Evolutionary conservation across 352 stramenopile species (phyloP), one percentile per base, ranked within the genome.

Genomic region (Pythium volutum): DNA sequence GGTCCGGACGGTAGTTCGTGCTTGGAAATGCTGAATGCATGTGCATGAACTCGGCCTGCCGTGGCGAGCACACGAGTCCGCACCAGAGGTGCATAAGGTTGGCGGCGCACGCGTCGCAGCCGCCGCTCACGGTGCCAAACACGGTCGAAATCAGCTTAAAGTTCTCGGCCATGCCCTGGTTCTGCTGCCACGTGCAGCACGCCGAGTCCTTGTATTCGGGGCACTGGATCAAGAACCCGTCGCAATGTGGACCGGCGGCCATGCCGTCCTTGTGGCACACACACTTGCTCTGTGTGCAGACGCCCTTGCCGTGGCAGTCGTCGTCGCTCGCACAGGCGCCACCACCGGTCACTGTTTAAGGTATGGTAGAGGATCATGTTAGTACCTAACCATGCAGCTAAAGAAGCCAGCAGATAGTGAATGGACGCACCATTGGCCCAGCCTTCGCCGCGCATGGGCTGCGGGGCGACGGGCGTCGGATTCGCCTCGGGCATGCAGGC

Each of bases 101-200:
- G 23, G 74, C 76, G 4, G 87, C 88, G 52, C 81, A 96, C 22
- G 75, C 84, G 68, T 90, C 84, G 54, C 82, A 96, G 53, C 84
- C 84, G 39, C 84, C 84, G 1, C 68, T 70, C n/a, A 61, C 76
- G 57, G 88, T 87, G 55, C 75, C 82, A 66, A 94, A 94, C 25
- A 91, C 71, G 25, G 60, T 79, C 39, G 77, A 75, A 16, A 94
- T 29, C 12, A 94, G 64, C 71, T 88, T 84, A 58, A 94, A 94
- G 65, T 96, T 96, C 64, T 93, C 74, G 29, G 86, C 89, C 64
- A 96, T 76, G 1, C 74, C 85, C 49, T 91, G 84, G 64, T 96
- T 96, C 72, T 96, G 88, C 66, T 96, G 85, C 88, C 88, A 96
- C 49, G 84, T 89, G 67, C 88, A 96, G 67, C 88, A 96, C 6